Evolutionary conservation across 2,329 filamentous ascomycete genomes (phyloP).

Genomic region (Lachnellula arida): DNA sequence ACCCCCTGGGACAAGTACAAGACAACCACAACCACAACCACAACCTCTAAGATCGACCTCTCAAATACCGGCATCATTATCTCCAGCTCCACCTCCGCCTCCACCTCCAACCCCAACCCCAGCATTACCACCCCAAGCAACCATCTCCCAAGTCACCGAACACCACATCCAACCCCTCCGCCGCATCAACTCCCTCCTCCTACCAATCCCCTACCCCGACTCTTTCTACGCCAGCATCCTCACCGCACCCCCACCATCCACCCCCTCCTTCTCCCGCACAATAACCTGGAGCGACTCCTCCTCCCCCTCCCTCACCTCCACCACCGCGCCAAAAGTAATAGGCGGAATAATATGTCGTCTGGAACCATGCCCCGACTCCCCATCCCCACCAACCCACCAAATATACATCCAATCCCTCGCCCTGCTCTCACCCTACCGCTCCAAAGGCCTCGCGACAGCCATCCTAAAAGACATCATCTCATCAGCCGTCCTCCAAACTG

Average conservation of each 20-base stretch:
- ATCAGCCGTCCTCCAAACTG: slow-evolving; percentile 24
- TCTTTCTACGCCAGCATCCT: slow-evolving; percentile 55
- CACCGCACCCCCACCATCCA: slow-evolving; percentile 43
- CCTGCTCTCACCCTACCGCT: slow-evolving; percentile 58
- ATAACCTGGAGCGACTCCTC: slow-evolving; percentile 54
- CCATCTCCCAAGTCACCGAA: slow-evolving; percentile 46
- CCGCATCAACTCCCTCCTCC: slow-evolving; percentile 60
- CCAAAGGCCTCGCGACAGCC: slow-evolving; percentile 53
- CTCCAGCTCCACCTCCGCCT: slow-evolving; percentile 15
- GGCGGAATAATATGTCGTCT: slow-evolving; percentile 59
- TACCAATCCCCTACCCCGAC: slow-evolving; percentile 60
- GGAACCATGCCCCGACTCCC: slow-evolving; percentile 39
- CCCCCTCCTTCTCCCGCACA: slow-evolving; percentile 52
- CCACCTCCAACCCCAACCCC: slow-evolving; percentile 16
- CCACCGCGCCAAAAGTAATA: slow-evolving; percentile 44
- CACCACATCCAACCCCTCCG: slow-evolving; percentile 54
- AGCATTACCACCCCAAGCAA: slow-evolving; percentile 40
- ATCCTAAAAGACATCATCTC: slow-evolving; percentile 40
- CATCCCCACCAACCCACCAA: slow-evolving; percentile 33
- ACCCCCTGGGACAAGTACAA: slow-evolving; percentile 30
- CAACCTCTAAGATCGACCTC: slow-evolving; percentile 16
- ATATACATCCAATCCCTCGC: slow-evolving; percentile 63
- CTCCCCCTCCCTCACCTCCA: too few relatives aligned
- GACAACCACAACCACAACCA: slow-evolving; percentile 10
- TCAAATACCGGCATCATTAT: slow-evolving; percentile 16